Evolutionary conservation across 208 protist genomes (phyloP).

Genomic region (Naegleria lovaniensis): DNA sequence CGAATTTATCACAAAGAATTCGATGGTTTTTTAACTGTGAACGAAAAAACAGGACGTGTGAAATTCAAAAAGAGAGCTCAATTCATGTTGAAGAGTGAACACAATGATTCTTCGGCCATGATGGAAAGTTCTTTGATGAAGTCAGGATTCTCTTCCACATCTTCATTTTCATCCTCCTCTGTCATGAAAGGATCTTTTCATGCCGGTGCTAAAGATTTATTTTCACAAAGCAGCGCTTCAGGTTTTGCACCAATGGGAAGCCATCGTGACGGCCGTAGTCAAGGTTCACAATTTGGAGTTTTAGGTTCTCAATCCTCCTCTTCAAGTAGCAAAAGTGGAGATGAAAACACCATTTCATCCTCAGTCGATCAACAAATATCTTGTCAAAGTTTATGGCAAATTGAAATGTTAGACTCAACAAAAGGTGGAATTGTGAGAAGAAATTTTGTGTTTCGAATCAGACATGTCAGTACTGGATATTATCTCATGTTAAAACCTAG

Average conservation of each 20-base stretch:
- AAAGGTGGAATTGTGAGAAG: not conserved
- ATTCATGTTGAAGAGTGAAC: not conserved
- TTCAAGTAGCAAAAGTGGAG: no score
- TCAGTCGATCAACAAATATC: not conserved
- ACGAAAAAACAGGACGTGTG: not conserved
- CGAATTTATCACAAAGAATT: constrained; percentile 16
- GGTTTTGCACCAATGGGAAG: no score
- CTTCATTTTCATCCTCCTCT: no score
- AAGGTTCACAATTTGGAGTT: no score
- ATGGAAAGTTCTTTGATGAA: not conserved
- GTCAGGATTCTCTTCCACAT: not conserved
- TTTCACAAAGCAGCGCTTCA: not conserved
- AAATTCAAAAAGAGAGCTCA: not conserved
- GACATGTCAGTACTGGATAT: not conserved
- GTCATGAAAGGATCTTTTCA: no score
- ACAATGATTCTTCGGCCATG: not conserved
- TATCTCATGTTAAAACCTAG: not conserved
- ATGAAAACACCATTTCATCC: not conserved
- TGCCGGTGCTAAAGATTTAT: not conserved
- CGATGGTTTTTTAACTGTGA: not conserved
- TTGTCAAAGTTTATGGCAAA: not conserved
- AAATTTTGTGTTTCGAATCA: not conserved
- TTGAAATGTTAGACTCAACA: not conserved
- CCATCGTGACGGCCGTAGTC: no score
- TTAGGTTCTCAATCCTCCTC: no score